Base-by-base conservation (phyloP, 768 basidiomycete species). In the Calocybe indica region DNA sequence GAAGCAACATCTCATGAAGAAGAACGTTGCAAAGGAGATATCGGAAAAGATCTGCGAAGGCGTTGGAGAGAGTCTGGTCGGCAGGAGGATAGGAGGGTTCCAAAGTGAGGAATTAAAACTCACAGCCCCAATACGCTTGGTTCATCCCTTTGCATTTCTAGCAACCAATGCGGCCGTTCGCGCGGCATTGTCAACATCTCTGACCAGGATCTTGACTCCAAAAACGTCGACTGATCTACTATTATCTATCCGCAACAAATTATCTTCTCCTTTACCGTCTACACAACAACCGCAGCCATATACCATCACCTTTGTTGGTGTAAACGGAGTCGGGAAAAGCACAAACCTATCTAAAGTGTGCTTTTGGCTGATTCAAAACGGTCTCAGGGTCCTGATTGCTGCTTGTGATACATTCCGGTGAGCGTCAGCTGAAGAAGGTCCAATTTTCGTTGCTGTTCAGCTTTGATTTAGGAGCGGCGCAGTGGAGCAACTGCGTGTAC, bases 361-460 rank as follows among this genome's bases (percentile, higher is more conserved):
- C 67, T 99, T 98, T 70, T 99, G 96, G 96, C 74, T 99, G 35
- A 85, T 99, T 46, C 96, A 99, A 67, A 99, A 99, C 59, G 85
- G 88, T 5, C 66, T 95, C 35, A 75, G 87, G 36, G 95, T 99
- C 36, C 74, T 99, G 54, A 98, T 99, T 57, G 96, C 96, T 37
- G 96, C 96, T 9, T 99, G 96, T 61, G 96, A 99, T 62, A 98
- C 96, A 6, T 99, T 99, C 73, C 73, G 95, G 80, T 84, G 58
- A 36, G 74, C 67, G 41, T 43, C 12, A 11, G 11, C 8, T 32
- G 32, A 31, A 48, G 40, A n/a, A 29, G 32, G 14, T 9, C 33
- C 40, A 42, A 42, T 28, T 29, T 22, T 32, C 22, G 32, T 46
- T 33, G 45, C 5, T 57, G 40, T 34, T 41, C 47, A 8, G 51